Conservation (phyloP, 2,329 filamentous ascomycete species). For the Clonostachys sp. region DNA sequence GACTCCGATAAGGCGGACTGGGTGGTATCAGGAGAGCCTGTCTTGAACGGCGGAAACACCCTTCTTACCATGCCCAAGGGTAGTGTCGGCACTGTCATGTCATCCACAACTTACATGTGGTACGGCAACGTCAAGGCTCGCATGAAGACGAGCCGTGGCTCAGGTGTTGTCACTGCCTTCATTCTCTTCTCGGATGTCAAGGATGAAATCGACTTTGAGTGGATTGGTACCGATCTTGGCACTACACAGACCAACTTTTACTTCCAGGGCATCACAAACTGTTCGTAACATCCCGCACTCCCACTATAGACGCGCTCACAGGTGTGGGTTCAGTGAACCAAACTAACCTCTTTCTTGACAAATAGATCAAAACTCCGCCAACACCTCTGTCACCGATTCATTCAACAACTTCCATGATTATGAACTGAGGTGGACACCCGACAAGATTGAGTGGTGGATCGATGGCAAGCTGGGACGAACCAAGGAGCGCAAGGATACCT, state of each 20-base stretch:
- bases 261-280: conserved; percentile 88
- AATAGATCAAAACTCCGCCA: conserved; percentile 69
- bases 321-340: not conserved
- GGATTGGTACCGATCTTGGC: conserved; percentile 73
- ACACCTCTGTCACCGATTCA: conserved; percentile 67
- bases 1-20: conserved; percentile 78
- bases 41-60: conserved; percentile 62
- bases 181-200: conserved; percentile 94
- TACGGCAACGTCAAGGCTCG: conserved; percentile 88
- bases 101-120: conserved; percentile 86
- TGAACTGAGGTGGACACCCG: conserved; percentile 88
- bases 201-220: conserved; percentile 98
- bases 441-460: conserved; percentile 79
- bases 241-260: conserved; percentile 94
- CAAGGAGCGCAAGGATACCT: conserved; percentile 73
- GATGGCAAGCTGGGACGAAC: conserved; percentile 76
- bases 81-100: conserved; percentile 82
- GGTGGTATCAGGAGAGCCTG: conserved; percentile 78
- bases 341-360: not conserved
- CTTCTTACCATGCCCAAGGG: conserved; percentile 86
- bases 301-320: not conserved
- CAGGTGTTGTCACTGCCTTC: conserved; percentile 93
- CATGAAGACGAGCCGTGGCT: conserved; percentile 78
- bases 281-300: conserved; percentile 44
- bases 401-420: conserved; percentile 82